These are phyloP conservation scores for Dispira simplex DNA, from an alignment of 192 early-diverging fungal genomes.

Conservation along the genomic window DNA sequence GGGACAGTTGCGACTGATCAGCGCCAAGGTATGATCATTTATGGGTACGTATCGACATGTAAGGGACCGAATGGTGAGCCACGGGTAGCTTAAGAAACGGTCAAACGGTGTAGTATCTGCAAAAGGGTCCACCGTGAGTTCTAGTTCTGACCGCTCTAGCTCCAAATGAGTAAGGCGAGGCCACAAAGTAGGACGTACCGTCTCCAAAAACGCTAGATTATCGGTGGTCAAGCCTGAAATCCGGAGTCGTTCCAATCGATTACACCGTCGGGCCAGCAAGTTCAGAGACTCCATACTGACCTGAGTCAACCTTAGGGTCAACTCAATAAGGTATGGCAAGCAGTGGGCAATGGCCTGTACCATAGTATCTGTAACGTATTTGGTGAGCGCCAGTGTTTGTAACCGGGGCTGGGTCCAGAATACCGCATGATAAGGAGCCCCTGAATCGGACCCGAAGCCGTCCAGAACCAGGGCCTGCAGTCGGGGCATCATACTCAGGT, in stretches of 20 bases:
- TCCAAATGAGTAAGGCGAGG: not conserved
- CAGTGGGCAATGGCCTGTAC: not conserved
- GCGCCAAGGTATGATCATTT: not conserved
- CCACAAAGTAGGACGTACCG: not conserved
- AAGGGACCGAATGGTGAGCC: not conserved
- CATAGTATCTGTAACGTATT: not conserved
- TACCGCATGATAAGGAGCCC: not conserved
- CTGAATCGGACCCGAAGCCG: not conserved
- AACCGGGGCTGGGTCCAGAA: conserved; percentile 2
- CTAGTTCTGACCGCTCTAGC: not conserved
- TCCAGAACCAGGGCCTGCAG: not conserved
- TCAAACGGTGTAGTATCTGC: not conserved
- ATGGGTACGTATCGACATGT: not conserved
- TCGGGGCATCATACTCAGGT: not conserved
- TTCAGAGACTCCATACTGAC: not conserved
- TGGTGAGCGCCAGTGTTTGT: not conserved
- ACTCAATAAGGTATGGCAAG: not conserved
- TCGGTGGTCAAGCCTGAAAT: not conserved
- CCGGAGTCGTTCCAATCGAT: not conserved
- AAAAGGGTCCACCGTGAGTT: not conserved
- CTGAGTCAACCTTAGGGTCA: not conserved
- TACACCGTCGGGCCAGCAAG: not conserved
- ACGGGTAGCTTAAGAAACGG: not conserved
- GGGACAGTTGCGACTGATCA: not conserved
- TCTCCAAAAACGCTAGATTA: not conserved